These are phyloP conservation scores for Neopestalotiopsis sp. DNA, from an alignment of 2,329 filamentous ascomycete genomes.

Conservation along the genomic window DNA sequence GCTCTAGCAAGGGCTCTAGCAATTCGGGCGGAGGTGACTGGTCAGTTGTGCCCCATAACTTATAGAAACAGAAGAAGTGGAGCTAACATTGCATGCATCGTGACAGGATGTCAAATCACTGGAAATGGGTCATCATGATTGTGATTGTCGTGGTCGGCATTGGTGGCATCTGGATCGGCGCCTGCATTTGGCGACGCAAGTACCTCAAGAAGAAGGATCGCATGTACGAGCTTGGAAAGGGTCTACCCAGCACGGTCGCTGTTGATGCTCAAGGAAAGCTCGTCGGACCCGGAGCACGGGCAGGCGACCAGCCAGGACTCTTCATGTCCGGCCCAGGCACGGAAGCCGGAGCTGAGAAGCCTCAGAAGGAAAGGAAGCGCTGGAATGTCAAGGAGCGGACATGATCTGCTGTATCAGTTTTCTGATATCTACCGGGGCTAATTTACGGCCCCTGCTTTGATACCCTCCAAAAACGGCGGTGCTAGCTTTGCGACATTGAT, in stretches of 20 bases:
- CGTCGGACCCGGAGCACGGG: constrained; percentile 33
- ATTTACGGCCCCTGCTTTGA: neutral
- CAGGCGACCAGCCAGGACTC: constrained; percentile 39
- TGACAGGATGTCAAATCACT: constrained; percentile 71
- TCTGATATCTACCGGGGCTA: neutral
- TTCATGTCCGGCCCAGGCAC: constrained; percentile 43
- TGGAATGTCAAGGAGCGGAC: constrained; percentile 52
- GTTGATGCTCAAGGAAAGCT: constrained; percentile 39
- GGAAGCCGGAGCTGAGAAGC: constrained; percentile 41
- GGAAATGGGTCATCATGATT: constrained; percentile 83
- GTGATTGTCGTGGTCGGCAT: constrained; percentile 76
- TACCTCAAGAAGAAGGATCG: constrained; percentile 74
- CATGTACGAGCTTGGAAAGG: constrained; percentile 54
- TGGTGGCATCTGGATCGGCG: constrained; percentile 67
- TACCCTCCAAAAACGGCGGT: neutral
- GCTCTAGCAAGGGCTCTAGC: constrained; percentile 22
- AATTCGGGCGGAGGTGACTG: constrained; percentile 48
- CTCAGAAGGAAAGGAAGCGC: constrained; percentile 52
- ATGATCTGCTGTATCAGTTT: constrained; percentile 32
- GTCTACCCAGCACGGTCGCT: constrained; percentile 43
- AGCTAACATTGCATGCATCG: neutral
- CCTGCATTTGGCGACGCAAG: constrained; percentile 74
- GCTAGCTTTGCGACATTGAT: neutral
- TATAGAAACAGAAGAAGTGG: neutral
- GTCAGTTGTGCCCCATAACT: constrained; percentile 40